Evolutionary conservation across 164 flowering plant genomes (phyloP).

Genomic region (Akebia trifoliata): DNA sequence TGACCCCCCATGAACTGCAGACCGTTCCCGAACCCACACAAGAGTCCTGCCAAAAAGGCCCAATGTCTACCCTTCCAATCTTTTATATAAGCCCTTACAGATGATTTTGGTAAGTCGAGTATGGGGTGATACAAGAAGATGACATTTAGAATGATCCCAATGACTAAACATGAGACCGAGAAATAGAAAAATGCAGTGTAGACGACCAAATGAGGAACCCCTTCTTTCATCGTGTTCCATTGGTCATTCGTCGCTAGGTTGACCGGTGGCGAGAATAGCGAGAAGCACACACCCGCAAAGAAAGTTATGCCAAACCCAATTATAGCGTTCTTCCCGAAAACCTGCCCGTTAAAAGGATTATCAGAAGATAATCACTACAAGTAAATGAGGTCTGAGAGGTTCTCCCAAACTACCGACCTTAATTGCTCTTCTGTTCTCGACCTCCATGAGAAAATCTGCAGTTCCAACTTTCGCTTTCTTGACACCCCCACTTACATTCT

Average conservation of each 20-base stretch:
- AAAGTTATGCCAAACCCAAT: conserved; percentile 12
- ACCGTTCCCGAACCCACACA: conserved; percentile 63
- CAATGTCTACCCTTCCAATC: conserved; percentile 65
- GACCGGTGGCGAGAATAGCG: conserved; percentile 40
- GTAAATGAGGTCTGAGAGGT: no score
- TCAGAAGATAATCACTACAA: no score
- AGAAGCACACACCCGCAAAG: conserved; percentile 58
- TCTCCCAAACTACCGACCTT: no score
- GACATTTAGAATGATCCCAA: conserved; percentile 47
- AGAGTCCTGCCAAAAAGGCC: conserved; percentile 52
- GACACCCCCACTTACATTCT: conserved; percentile 19
- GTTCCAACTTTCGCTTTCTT: conserved; percentile 54
- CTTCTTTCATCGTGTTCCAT: conserved; percentile 11
- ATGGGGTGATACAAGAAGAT: conserved; percentile 50
- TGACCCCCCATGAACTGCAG: conserved; percentile 65
- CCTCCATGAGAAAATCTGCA: conserved; percentile 52
- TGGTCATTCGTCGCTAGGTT: not conserved
- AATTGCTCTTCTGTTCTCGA: conserved; percentile 67
- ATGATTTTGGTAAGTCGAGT: conserved; percentile 38
- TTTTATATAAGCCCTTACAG: conserved; percentile 41
- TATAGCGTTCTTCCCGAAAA: not conserved
- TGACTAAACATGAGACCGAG: conserved; percentile 43
- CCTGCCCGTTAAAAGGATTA: not conserved
- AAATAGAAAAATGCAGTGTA: conserved; percentile 68
- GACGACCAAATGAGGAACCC: conserved; percentile 48